Conservation (phyloP, 805 yeast species). For the Kodamaea kakaduensis region DNA sequence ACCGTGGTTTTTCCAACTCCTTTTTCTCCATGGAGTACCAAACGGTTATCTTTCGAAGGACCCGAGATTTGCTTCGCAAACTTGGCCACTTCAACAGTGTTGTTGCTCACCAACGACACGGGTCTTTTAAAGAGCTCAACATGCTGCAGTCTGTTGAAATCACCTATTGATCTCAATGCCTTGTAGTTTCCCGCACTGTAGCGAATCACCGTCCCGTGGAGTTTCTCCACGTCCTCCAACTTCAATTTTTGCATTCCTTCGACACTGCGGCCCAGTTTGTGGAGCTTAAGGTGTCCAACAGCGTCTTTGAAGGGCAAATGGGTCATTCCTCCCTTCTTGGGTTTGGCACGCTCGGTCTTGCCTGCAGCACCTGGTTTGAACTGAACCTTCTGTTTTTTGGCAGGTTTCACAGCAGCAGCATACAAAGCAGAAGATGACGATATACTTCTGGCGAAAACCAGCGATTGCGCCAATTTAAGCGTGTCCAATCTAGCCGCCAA, state of each 20-base stretch:
- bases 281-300: constrained; percentile 30
- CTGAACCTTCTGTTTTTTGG: constrained; percentile 20
- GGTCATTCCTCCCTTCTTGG: constrained; percentile 40
- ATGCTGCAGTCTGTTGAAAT: constrained; percentile 65
- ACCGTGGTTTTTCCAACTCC: constrained; percentile 81
- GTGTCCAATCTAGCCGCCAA: constrained; percentile 7
- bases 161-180: constrained; percentile 50
- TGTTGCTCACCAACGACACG: constrained; percentile 51
- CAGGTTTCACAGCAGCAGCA: constrained; percentile 16
- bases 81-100: constrained; percentile 39
- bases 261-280: constrained; percentile 27
- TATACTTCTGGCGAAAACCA: constrained; percentile 6
- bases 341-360: constrained; percentile 18
- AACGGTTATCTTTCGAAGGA: constrained; percentile 42
- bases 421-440: constrained; percentile 3
- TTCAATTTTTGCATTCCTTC: constrained; percentile 13
- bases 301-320: constrained; percentile 38
- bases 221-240: constrained; percentile 10
- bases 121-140: constrained; percentile 60
- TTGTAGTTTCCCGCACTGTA: constrained; percentile 42
- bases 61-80: constrained; percentile 35
- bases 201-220: constrained; percentile 18
- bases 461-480: constrained; percentile 1
- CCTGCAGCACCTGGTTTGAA: constrained; percentile 14
- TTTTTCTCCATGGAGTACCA: constrained; percentile 59